Conservation (phyloP, 176 grass and related monocot genomes). For the Oryza officinalis region DNA sequence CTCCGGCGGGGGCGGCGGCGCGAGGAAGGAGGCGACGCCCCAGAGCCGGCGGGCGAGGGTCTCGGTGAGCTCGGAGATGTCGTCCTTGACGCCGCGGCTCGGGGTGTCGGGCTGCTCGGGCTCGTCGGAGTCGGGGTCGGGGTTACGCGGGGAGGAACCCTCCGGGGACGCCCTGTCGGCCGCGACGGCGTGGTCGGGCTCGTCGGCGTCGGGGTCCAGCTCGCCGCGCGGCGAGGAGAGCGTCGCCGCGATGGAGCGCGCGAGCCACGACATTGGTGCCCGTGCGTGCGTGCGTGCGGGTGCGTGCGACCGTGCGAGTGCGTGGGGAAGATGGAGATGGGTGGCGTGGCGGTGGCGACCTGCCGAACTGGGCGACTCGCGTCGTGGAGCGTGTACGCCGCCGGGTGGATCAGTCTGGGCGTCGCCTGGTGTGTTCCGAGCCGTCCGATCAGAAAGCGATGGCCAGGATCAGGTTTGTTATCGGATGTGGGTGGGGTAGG, state of each 20-base stretch:
- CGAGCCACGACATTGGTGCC: constrained; percentile 60
- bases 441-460: neutral
- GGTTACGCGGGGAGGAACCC: neutral
- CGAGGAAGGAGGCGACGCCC: constrained; percentile 79
- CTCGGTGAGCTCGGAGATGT: constrained; percentile 75
- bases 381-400: neutral
- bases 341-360: neutral
- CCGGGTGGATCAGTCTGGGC: neutral
- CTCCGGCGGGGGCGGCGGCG: constrained; percentile 33
- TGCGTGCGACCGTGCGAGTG: neutral
- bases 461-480: neutral
- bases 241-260: constrained; percentile 57
- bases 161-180: neutral
- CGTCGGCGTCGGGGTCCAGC: constrained; percentile 32
- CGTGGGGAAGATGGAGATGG: neutral
- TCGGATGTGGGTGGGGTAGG: neutral
- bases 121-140: constrained; percentile 24
- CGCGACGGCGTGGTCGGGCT: neutral
- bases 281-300: neutral
- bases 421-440: neutral
- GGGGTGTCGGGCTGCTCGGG: constrained; percentile 46
- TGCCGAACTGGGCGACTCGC: neutral
- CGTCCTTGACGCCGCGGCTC: constrained; percentile 61
- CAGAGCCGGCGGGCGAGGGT: constrained; percentile 69
- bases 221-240: constrained; percentile 57